Conservation (phyloP, 345 rosid species). For the Angophora floribunda region DNA sequence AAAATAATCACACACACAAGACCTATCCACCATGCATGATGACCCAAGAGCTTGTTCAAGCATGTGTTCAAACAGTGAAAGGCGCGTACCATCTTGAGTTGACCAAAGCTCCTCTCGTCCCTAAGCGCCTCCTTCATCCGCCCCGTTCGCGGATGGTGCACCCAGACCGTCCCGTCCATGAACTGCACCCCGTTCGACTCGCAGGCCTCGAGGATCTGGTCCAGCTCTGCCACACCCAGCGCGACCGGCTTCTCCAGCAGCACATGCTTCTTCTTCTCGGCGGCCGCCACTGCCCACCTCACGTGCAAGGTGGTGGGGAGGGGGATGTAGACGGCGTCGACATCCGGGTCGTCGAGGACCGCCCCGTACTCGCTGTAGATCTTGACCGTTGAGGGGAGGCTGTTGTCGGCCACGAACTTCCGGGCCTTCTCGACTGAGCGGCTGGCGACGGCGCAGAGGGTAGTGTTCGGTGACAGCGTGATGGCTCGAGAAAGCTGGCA, state of each 20-base stretch:
- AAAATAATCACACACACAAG: neutral
- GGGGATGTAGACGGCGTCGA: conserved; percentile 32
- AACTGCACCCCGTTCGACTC: conserved; percentile 26
- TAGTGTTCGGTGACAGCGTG: conserved; percentile 10
- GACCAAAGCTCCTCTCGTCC: conserved; percentile 23
- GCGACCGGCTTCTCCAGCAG: conserved; percentile 37
- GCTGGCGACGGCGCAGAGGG: conserved; percentile 26
- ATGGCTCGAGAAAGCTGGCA: conserved; percentile 25
- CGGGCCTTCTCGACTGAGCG: conserved; percentile 23
- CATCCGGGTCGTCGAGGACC: conserved; percentile 19
- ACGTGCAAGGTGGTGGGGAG: conserved; percentile 29
- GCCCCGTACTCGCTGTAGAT: conserved; percentile 25
- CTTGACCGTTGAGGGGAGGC: conserved; percentile 13
- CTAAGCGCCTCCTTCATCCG: conserved; percentile 14
- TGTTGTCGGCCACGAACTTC: conserved; percentile 16
- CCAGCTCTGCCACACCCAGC: conserved; percentile 8
- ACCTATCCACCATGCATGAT: neutral
- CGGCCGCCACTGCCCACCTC: conserved; percentile 25
- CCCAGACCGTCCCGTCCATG: conserved; percentile 43
- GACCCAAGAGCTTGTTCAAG: neutral
- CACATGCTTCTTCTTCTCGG: conserved; percentile 31
- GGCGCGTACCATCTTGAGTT: conserved; percentile 13
- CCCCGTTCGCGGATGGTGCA: conserved; percentile 28
- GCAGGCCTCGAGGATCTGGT: conserved; percentile 17
- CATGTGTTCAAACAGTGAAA: neutral